phyloP scores from a whole-genome alignment of 768 basidiomycete species.

The Tylopilus vinaceipallidus region DNA sequence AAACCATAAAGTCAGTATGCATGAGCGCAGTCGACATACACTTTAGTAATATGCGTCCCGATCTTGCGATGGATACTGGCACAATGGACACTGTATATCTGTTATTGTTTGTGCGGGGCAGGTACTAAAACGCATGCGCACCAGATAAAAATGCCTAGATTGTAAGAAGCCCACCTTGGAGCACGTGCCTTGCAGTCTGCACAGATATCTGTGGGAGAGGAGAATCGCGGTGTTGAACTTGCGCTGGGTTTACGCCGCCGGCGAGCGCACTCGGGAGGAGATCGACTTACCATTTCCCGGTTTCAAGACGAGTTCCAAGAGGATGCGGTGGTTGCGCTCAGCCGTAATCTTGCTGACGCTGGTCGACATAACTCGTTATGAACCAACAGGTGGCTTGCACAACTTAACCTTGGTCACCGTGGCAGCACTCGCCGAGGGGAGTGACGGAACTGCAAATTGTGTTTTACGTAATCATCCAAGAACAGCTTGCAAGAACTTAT shows the following conservation, averaged over 20 bases:
- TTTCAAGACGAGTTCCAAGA: constrained; percentile 65
- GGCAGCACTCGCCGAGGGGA: too few species aligned
- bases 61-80: constrained; percentile 93
- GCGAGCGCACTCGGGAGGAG: background rate
- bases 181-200: constrained; percentile 88
- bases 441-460: too few species aligned
- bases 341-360: constrained; percentile 54
- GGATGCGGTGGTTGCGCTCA: constrained; percentile 61
- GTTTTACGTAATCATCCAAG: constrained; percentile 16
- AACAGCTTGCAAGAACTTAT: constrained; percentile 1
- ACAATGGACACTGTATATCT: constrained; percentile 64
- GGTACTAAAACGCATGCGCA: constrained; percentile 29
- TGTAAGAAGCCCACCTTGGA: constrained; percentile 89
- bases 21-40: constrained; percentile 51
- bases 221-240: constrained; percentile 10
- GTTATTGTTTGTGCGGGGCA: constrained; percentile 6
- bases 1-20: background rate
- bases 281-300: constrained; percentile 75
- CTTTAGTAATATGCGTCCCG: constrained; percentile 91
- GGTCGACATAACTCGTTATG: constrained; percentile 26
- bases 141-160: constrained; percentile 89
- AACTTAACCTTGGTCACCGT: too few species aligned
- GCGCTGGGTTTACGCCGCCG: background rate
- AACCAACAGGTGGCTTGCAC: background rate
- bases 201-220: constrained; percentile 61